Conservation (phyloP, 2,329 filamentous ascomycete species). For the Polytolypa hystricis region DNA sequence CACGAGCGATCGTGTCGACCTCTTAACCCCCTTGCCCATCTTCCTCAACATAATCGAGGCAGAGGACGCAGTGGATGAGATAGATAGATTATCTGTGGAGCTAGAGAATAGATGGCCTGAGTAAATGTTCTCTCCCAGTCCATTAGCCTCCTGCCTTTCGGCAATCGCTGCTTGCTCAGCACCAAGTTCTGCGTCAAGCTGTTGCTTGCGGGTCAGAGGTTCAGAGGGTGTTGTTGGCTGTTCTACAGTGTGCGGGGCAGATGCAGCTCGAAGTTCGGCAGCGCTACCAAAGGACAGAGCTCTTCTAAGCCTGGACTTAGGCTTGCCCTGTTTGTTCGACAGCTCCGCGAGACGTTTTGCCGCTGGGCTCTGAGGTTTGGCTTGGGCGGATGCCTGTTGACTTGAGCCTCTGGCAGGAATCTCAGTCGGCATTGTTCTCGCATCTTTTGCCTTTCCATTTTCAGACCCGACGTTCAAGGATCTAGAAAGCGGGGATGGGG, state of each 20-base stretch:
- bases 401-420: too few relatives aligned
- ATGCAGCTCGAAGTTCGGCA: slow-evolving; percentile 72
- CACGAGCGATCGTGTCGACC: slow-evolving; percentile 77
- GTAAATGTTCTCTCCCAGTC: slow-evolving; percentile 89
- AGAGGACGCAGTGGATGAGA: slow-evolving; percentile 39
- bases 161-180: slow-evolving; percentile 87
- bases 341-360: slow-evolving; percentile 79
- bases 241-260: slow-evolving; percentile 48
- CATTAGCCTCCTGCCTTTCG: slow-evolving; percentile 80
- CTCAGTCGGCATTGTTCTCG: too few relatives aligned
- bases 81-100: slow-evolving; percentile 78
- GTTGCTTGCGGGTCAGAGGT: slow-evolving; percentile 54
- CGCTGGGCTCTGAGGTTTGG: slow-evolving; percentile 50
- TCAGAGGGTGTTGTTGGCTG: slow-evolving; percentile 36
- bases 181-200: slow-evolving; percentile 58
- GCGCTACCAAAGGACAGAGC: slow-evolving; percentile 96
- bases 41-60: slow-evolving; percentile 59
- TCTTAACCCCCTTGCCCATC: slow-evolving; percentile 99
- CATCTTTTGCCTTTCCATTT: slow-evolving; percentile 18
- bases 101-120: slow-evolving; percentile 74
- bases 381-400: slow-evolving; percentile 22
- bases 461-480: slow-evolving; percentile 15
- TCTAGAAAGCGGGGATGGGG: neutral
- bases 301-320: slow-evolving; percentile 75
- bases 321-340: slow-evolving; percentile 64